Evolutionary conservation across 2,329 filamentous ascomycete genomes (phyloP).

Genomic region (Colletotrichum tropicale): DNA sequence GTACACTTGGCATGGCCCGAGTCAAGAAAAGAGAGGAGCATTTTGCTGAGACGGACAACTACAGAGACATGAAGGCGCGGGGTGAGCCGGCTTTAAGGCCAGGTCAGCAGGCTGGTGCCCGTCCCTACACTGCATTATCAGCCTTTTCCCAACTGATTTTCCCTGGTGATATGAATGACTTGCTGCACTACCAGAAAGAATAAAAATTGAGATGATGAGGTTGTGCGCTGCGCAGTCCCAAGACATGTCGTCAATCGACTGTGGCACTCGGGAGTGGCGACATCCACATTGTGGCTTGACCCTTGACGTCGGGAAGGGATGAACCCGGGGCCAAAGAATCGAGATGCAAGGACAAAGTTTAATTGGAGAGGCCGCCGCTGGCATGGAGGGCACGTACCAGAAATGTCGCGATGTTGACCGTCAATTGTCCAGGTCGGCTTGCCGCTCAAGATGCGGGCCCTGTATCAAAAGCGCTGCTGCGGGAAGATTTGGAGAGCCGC

Average conservation of each 20-base stretch:
- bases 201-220: background rate
- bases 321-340: background rate
- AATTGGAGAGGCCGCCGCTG: background rate
- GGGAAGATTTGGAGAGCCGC: background rate
- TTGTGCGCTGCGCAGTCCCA: background rate
- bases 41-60: background rate
- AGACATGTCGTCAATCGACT: slow-evolving; percentile 14
- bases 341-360: background rate
- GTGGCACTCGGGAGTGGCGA: slow-evolving; percentile 12
- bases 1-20: background rate
- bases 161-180: background rate
- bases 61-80: background rate
- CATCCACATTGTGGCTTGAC: slow-evolving; percentile 17
- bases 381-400: background rate
- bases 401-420: background rate
- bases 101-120: background rate
- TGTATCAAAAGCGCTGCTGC: background rate
- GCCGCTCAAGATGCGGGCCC: background rate
- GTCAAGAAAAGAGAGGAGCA: background rate
- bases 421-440: background rate
- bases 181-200: background rate
- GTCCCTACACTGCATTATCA: background rate
- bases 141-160: background rate
- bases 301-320: background rate
- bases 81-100: background rate